Conservation (phyloP, 352 stramenopile species). For the Globisporangium uncinulatum region DNA sequence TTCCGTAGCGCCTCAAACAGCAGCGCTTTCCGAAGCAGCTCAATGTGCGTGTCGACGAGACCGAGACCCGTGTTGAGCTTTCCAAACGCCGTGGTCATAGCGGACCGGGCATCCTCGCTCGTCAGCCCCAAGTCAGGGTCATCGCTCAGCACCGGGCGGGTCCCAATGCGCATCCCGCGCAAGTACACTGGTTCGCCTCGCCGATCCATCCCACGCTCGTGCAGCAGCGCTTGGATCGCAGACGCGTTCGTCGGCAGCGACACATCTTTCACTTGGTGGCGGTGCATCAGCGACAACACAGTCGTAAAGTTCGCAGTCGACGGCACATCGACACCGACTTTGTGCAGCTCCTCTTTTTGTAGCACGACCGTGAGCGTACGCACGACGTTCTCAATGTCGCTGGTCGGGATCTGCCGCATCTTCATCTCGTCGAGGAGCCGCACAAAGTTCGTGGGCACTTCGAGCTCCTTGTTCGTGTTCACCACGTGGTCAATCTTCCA, state of each 20-base stretch:
- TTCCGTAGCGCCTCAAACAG: slow-evolving; percentile 64
- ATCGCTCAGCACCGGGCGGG: slow-evolving; percentile 24
- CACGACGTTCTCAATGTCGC: slow-evolving; percentile 53
- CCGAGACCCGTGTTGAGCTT: slow-evolving; percentile 44
- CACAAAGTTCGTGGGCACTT: slow-evolving; percentile 35
- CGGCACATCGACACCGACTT: slow-evolving; percentile 36
- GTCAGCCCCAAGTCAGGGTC: not conserved
- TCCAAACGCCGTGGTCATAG: not conserved
- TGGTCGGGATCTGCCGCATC: slow-evolving; percentile 44
- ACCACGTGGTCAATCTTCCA: slow-evolving; percentile 73
- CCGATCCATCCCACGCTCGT: slow-evolving; percentile 51
- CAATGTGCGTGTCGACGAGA: slow-evolving; percentile 60
- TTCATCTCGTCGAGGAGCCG: slow-evolving; percentile 47
- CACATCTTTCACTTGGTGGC: slow-evolving; percentile 50
- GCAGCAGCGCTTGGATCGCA: slow-evolving; percentile 38
- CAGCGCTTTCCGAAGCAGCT: slow-evolving; percentile 52
- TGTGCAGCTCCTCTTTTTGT: slow-evolving; percentile 53
- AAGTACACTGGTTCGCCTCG: slow-evolving; percentile 52
- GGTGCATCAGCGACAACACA: slow-evolving; percentile 47
- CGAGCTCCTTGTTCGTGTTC: slow-evolving; percentile 50
- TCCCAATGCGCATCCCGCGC: slow-evolving; percentile 59
- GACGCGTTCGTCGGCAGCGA: slow-evolving; percentile 29
- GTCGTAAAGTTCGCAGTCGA: slow-evolving; percentile 38
- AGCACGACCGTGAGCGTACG: slow-evolving; percentile 43
- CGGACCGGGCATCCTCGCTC: not conserved